Percentiles rank a stretch among this genome's conserved stretches.
Conservation (phyloP, 306 rosid species). For the Lathyrus tuberosus region DNA sequence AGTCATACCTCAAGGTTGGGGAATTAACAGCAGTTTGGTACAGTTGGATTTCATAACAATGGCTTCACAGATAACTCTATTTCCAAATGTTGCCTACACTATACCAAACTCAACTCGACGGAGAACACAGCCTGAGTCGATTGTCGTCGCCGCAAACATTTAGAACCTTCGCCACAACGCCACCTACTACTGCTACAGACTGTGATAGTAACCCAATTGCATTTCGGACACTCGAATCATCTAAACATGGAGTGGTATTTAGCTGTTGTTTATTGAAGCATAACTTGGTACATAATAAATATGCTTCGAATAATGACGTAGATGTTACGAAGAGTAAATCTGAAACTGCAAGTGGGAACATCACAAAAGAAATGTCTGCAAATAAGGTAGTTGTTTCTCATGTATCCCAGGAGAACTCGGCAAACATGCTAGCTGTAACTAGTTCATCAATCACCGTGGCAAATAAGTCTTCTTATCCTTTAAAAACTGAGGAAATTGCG, state of each 20-base stretch:
- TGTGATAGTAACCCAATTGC: conserved; percentile 54
- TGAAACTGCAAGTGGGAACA: conserved; percentile 46
- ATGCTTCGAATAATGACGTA: conserved; percentile 38
- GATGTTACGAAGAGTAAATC: conserved; percentile 51
- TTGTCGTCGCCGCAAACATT: too few relatives aligned
- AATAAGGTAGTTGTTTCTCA: conserved; percentile 73
- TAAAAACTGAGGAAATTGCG: conserved; percentile 53
- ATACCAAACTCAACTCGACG: too few relatives aligned
- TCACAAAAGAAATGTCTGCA: conserved; percentile 50
- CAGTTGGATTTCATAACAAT: conserved; percentile 66
- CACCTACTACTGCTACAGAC: conserved; percentile 46
- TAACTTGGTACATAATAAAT: conserved; percentile 46
- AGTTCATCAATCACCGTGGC: conserved; percentile 50
- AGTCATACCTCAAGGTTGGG: conserved; percentile 73
- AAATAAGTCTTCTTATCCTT: conserved; percentile 58
- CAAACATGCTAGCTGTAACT: conserved; percentile 64
- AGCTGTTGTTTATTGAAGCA: conserved; percentile 70
- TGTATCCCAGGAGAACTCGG: conserved; percentile 86
- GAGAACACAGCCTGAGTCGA: too few relatives aligned
- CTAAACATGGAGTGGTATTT: conserved; percentile 70
- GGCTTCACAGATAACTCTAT: conserved; percentile 62
- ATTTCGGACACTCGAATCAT: conserved; percentile 75
- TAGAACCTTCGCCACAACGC: too few relatives aligned
- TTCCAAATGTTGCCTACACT: too few relatives aligned
- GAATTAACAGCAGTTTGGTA: conserved; percentile 65